phyloP scores from a whole-genome alignment of 1,284 basidiomycete genomes.

The Schizophyllum amplum region DNA sequence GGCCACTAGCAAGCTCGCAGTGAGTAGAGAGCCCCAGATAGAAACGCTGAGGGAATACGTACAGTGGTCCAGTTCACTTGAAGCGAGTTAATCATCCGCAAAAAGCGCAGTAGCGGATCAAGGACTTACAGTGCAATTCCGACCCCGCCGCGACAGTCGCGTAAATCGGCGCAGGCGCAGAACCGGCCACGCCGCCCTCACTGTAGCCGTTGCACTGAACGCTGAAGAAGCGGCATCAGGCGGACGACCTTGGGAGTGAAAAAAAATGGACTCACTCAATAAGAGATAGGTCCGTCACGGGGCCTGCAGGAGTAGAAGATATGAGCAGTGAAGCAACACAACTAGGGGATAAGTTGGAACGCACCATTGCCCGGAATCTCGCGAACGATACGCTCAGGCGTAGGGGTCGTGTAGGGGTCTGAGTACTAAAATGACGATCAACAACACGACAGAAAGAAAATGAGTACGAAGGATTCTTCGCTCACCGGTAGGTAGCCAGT shows the following conservation, averaged over 20 bases:
- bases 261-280: conserved; percentile 22
- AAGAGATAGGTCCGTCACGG: conserved; percentile 26
- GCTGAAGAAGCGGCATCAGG: conserved; percentile 8
- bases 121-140: background rate
- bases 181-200: conserved; percentile 8
- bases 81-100: background rate
- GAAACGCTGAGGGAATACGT: background rate
- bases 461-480: too few species aligned
- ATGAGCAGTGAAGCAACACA: background rate
- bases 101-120: background rate
- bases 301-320: conserved; percentile 16
- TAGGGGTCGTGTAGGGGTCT: conserved; percentile 22
- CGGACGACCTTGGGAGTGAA: background rate
- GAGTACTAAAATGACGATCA: conserved; percentile 14
- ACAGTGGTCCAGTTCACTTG: conserved; percentile 12
- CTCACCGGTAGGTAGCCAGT: conserved; percentile 25
- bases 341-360: too few species aligned
- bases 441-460: too few species aligned
- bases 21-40: background rate
- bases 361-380: conserved; percentile 38
- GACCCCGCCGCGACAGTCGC: conserved; percentile 12
- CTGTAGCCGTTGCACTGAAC: conserved; percentile 12
- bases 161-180: conserved; percentile 7
- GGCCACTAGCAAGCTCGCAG: background rate
- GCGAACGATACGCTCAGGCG: conserved; percentile 37